Evolutionary conservation across 192 early-diverging fungal genomes (phyloP).

Genomic region (Rhizoclosmatium sp.): DNA sequence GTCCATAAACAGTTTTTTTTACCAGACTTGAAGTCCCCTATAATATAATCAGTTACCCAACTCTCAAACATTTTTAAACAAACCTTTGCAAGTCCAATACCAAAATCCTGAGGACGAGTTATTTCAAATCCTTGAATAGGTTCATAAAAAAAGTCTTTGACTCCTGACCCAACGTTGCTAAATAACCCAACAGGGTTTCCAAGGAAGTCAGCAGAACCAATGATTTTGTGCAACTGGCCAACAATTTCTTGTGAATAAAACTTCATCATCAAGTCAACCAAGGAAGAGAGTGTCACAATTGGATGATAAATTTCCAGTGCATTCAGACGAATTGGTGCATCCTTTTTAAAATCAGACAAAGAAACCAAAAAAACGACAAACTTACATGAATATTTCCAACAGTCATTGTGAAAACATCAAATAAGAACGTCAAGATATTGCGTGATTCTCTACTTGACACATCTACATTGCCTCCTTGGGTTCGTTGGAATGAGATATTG

Average conservation of each 20-base stretch:
- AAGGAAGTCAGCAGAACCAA: constrained; percentile 95
- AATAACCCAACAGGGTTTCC: constrained; percentile 98
- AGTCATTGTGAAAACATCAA: constrained; percentile 90
- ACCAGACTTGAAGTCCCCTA: constrained; percentile 78
- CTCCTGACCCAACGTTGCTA: constrained; percentile 93
- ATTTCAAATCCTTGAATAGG: constrained; percentile 96
- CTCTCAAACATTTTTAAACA: background rate
- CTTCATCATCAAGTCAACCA: constrained; percentile 79
- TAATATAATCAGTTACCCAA: background rate
- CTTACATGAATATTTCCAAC: constrained; percentile 95
- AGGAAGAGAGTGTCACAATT: constrained; percentile 76
- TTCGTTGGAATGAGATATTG: constrained; percentile 95
- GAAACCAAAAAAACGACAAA: background rate
- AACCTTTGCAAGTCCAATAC: constrained; percentile 89
- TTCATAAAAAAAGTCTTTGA: constrained; percentile 96
- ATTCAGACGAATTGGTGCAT: constrained; percentile 89
- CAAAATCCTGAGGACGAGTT: constrained; percentile 93
- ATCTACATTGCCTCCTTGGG: constrained; percentile 72
- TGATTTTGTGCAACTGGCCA: constrained; percentile 70
- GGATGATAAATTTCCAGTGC: constrained; percentile 85
- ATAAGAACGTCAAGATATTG: constrained; percentile 55
- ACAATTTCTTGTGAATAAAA: constrained; percentile 93
- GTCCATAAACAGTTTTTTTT: constrained; percentile 95
- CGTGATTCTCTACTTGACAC: constrained; percentile 52
- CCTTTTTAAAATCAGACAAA: constrained; percentile 48